phyloP scores from a whole-genome alignment of 495 filamentous ascomycete genomes.

The Astrothelium subdiscretum region DNA sequence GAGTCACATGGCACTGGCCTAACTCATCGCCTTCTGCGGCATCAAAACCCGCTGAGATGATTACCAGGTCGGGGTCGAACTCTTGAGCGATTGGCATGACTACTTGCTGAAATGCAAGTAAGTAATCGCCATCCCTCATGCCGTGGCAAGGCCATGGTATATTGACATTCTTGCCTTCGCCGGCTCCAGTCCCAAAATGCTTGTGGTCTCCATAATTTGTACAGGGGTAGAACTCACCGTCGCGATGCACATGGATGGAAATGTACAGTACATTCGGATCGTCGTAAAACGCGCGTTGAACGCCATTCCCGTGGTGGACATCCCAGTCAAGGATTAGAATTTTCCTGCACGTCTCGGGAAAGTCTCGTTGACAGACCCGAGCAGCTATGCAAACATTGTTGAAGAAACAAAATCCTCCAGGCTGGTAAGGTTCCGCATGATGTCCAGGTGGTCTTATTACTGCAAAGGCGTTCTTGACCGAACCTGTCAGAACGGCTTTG shows the following conservation, averaged over 20 bases:
- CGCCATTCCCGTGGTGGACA: constrained; percentile 79
- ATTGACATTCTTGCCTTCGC: constrained; percentile 84
- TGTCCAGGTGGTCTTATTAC: constrained; percentile 92
- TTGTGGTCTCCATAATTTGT: constrained; percentile 61
- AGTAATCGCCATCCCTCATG: constrained; percentile 95
- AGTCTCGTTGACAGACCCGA: constrained; percentile 64
- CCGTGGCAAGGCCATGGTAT: constrained; percentile 81
- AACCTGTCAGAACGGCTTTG: constrained; percentile 63
- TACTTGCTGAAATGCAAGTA: constrained; percentile 88
- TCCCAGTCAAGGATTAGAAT: constrained; percentile 93
- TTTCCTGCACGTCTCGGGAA: constrained; percentile 69
- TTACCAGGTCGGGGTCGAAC: constrained; percentile 89
- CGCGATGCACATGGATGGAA: constrained; percentile 79
- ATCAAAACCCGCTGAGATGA: constrained; percentile 92
- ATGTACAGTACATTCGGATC: constrained; percentile 95
- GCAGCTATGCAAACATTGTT: constrained; percentile 93
- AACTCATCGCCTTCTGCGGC: constrained; percentile 87
- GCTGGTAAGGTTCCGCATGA: constrained; percentile 71
- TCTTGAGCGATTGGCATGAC: constrained; percentile 95
- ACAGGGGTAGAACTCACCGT: constrained; percentile 78
- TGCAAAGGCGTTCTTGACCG: constrained; percentile 86
- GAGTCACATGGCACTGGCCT: constrained; percentile 83
- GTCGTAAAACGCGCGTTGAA: constrained; percentile 91
- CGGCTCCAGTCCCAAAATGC: constrained; percentile 61
- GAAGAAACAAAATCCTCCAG: constrained; percentile 93